Evolutionary conservation across 2,329 filamentous ascomycete genomes (phyloP).

Genomic region (Coniochaeta sp.): DNA sequence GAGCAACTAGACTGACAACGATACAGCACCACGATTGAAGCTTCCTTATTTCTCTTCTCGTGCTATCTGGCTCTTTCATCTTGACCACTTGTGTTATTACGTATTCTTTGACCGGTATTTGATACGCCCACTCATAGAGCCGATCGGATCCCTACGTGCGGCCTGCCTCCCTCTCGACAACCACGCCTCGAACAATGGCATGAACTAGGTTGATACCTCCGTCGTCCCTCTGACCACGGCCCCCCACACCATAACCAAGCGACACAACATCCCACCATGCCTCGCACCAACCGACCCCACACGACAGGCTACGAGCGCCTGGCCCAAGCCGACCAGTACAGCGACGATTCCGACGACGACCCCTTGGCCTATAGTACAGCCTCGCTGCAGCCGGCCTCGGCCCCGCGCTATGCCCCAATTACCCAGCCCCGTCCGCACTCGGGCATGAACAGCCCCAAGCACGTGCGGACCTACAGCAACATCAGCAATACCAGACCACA

Average conservation of each 20-base stretch:
- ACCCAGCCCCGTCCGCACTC: slow-evolving; percentile 54
- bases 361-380: slow-evolving; percentile 42
- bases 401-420: slow-evolving; percentile 59
- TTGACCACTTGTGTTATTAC: background rate
- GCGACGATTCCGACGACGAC: slow-evolving; percentile 65
- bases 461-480: slow-evolving; percentile 12
- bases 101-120: background rate
- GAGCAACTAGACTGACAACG: background rate
- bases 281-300: slow-evolving; percentile 48
- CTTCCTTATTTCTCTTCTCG: background rate
- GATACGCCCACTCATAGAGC: background rate
- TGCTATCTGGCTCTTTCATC: background rate
- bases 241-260: background rate
- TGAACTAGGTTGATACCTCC: background rate
- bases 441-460: slow-evolving; percentile 48
- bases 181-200: background rate
- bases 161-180: too few species aligned
- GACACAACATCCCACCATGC: background rate
- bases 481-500: background rate
- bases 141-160: background rate
- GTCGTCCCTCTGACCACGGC: background rate
- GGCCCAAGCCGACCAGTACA: slow-evolving; percentile 71
- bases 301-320: slow-evolving; percentile 82
- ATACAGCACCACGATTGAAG: background rate
- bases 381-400: slow-evolving; percentile 45